phyloP scores from a whole-genome alignment of 768 basidiomycete genomes.

The Sutorius australiensis region DNA sequence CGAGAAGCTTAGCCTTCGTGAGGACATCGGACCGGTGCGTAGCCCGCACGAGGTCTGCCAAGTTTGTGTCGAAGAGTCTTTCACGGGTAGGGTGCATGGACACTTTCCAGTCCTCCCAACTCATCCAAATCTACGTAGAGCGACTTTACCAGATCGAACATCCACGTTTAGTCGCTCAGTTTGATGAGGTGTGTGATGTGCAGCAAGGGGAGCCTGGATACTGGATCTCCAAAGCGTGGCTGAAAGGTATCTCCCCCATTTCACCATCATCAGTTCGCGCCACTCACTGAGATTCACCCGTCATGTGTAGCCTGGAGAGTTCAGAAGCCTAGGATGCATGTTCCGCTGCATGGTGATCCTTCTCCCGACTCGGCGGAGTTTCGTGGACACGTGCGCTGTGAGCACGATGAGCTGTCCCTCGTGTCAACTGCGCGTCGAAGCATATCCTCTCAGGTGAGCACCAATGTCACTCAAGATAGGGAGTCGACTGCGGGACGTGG shows the following conservation, averaged over 20 bases:
- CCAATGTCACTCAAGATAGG: constrained; percentile 5
- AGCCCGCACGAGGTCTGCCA: constrained; percentile 54
- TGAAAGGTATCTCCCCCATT: constrained; percentile 50
- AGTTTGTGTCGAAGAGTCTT: constrained; percentile 52
- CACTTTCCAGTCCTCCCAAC: not conserved
- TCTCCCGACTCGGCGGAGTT: constrained; percentile 60
- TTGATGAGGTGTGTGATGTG: constrained; percentile 50
- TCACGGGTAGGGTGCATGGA: constrained; percentile 45
- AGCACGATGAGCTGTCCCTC: constrained; percentile 60
- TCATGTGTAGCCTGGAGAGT: constrained; percentile 63
- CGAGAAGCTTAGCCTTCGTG: constrained; percentile 30
- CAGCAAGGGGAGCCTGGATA: constrained; percentile 44
- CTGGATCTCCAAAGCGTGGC: constrained; percentile 80
- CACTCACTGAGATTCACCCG: constrained; percentile 8
- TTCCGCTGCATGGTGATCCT: constrained; percentile 53
- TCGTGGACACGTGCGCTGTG: constrained; percentile 60
- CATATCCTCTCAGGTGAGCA: constrained; percentile 57
- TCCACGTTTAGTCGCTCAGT: constrained; percentile 52
- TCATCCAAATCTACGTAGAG: constrained; percentile 39
- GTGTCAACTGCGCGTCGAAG: constrained; percentile 53
- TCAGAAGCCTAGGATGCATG: constrained; percentile 75
- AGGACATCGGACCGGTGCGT: constrained; percentile 48
- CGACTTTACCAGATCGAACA: constrained; percentile 67
- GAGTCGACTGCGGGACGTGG: constrained; percentile 9
- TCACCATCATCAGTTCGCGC: constrained; percentile 7